A percentile compares a stretch with the other conserved stretches of the same genome.
These are phyloP conservation scores for Toxicodendron radicans DNA, from an alignment of 345 rosid genomes.

Conservation along the genomic window DNA sequence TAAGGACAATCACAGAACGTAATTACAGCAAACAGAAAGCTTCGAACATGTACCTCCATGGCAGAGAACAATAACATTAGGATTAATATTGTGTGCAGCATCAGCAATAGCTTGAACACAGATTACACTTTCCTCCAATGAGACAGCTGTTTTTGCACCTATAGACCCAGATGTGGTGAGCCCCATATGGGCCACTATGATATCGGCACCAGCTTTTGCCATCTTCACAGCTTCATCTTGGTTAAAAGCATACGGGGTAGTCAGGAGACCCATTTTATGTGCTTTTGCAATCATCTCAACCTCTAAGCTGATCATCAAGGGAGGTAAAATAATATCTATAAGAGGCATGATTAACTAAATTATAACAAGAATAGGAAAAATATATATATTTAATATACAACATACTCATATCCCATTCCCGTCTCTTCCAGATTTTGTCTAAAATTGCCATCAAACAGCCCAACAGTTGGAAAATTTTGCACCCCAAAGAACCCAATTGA, in stretches of 20 bases:
- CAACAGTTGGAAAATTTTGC: constrained; percentile 96
- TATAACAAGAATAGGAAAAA: constrained; percentile 8
- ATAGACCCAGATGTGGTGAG: constrained; percentile 84
- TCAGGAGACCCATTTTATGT: constrained; percentile 81
- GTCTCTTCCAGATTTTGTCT: constrained; percentile 96
- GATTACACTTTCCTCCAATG: constrained; percentile 73
- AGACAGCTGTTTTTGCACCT: constrained; percentile 84
- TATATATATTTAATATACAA: constrained; percentile 13
- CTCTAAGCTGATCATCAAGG: constrained; percentile 57
- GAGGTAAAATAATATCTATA: constrained; percentile 1
- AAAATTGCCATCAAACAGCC: constrained; percentile 93
- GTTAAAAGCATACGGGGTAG: constrained; percentile 90
- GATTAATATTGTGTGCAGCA: constrained; percentile 67
- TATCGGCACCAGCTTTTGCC: constrained; percentile 95
- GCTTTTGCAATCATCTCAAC: constrained; percentile 87
- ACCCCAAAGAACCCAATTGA: constrained; percentile 87
- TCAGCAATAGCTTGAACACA: constrained; percentile 85
- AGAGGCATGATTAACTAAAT: constrained; percentile 8
- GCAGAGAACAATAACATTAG: constrained; percentile 66
- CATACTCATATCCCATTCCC: constrained; percentile 95
- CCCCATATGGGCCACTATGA: constrained; percentile 97
- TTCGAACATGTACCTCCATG: constrained; percentile 68
- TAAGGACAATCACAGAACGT: not conserved
- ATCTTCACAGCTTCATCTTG: constrained; percentile 70
- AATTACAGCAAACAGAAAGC: not conserved